Base-by-base conservation (phyloP, 2,329 filamentous ascomycete genomes). In the Cladorrhinum sp. region DNA sequence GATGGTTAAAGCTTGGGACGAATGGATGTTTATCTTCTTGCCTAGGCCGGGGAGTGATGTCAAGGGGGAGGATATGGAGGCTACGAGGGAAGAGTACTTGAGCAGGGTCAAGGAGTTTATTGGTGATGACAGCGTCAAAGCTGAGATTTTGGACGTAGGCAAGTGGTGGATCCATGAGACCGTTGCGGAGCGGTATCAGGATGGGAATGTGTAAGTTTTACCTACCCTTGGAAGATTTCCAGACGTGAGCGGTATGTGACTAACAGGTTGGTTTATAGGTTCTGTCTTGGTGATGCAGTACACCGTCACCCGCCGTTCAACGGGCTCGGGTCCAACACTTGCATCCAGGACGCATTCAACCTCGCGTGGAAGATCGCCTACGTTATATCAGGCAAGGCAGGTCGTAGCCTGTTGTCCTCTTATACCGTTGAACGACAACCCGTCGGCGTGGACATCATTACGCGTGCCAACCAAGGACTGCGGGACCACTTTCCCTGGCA, bases 1-100 rank as follows among this genome's bases (percentile, higher is more conserved):
- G 23, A 87, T 88, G 84, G 83, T 88, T 3, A 84, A 81, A 72
- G 80, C 84, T 0, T 88, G 85, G 85, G 68, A 81, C 64, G 81
- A 88, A 73, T 88, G 84, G 84, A 77, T 84, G 73, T 82, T 83
- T 50, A 82, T 84, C 59, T 69, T 85, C 16, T 73, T 86, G 16
- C 78, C 81, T 0, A 67, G 68, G 8, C 75, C 74, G 0, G 75
- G 74, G 2, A 68, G 69, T 18, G 72, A 77, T 53, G 63, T 75
- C 12, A 69, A 69, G 3, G 70, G 76, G 1, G 65, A 71, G 18
- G 67, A 68, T 1, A 67, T 68, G 60, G 73, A 74, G n/a, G 78
- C 80, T 0, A 75, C 76, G 0, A 62, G 75, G 1, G 80, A 80
- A 6, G 77, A 84, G 66, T 82, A 80, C 63, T 50, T 78, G 3